Conservation (phyloP, 2,329 filamentous ascomycete genomes). For the Alternaria conjuncta region DNA sequence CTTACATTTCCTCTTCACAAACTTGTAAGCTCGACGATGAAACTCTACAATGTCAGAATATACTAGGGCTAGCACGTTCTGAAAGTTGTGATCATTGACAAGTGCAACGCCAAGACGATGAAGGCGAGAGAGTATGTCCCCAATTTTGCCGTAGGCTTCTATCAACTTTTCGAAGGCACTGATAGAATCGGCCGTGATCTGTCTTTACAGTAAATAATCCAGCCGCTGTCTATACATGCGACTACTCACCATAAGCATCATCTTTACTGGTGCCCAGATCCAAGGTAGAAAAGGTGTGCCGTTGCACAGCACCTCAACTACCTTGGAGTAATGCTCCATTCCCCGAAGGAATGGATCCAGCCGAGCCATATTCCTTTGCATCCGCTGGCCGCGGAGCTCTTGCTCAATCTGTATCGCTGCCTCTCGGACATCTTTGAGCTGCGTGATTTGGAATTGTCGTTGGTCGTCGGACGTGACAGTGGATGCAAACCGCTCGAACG, state of each 20-base stretch:
- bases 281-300: slow-evolving; percentile 55
- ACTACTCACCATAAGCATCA: slow-evolving; percentile 21
- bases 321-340: slow-evolving; percentile 39
- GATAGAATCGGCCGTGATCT: neutral
- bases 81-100: neutral
- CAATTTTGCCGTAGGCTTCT: slow-evolving; percentile 1
- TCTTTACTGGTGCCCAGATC: slow-evolving; percentile 49
- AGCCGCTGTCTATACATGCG: no score
- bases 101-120: neutral
- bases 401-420: slow-evolving; percentile 45
- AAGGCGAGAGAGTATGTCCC: neutral
- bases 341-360: slow-evolving; percentile 52
- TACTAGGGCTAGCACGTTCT: neutral
- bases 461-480: slow-evolving; percentile 11
- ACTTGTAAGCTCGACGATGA: neutral
- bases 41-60: slow-evolving; percentile 1
- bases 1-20: neutral
- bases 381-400: slow-evolving; percentile 47
- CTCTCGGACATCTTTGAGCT: slow-evolving; percentile 47
- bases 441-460: slow-evolving; percentile 25
- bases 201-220: neutral
- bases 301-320: slow-evolving; percentile 54
- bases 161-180: neutral
- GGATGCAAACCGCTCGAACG: slow-evolving; percentile 18
- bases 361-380: slow-evolving; percentile 52